A percentile compares a stretch with the other conserved stretches of the same genome.
Evolutionary conservation across 225 moss, liverwort and hornwort genomes (phyloP).

Genomic region (Thuidium tamariscinum): DNA sequence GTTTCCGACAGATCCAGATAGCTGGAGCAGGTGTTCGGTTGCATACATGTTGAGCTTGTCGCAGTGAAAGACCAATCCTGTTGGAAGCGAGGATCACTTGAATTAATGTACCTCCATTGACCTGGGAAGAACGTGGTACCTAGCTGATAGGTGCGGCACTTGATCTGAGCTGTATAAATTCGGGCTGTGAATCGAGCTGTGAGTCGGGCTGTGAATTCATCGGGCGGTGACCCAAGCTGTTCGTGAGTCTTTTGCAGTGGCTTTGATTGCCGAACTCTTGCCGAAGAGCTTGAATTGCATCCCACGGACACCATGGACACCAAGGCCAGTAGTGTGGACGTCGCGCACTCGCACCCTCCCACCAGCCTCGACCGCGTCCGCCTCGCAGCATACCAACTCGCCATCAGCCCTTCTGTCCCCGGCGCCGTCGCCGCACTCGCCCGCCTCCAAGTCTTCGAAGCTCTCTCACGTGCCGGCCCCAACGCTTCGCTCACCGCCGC

Average conservation of each 20-base stretch:
- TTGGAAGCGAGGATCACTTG: neutral
- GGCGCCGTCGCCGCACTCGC: neutral
- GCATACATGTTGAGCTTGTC: neutral
- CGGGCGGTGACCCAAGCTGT: neutral
- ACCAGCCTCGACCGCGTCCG: neutral
- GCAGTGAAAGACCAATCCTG: neutral
- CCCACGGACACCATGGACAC: neutral
- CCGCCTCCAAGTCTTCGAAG: neutral
- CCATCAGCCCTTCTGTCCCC: neutral
- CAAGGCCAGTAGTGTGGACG: neutral
- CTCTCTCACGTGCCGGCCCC: neutral
- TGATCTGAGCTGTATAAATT: neutral
- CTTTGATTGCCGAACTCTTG: neutral
- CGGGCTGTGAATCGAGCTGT: neutral
- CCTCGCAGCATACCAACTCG: neutral
- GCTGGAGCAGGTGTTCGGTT: neutral
- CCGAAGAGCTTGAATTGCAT: neutral
- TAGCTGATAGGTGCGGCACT: too few species aligned
- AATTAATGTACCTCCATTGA: neutral
- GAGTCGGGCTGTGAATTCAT: neutral
- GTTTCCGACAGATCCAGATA: neutral
- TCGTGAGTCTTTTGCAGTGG: neutral
- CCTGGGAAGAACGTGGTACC: neutral
- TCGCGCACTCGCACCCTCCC: neutral
- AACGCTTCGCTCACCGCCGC: neutral